phyloP scores from a whole-genome alignment of 2,329 filamentous ascomycete genomes.

The Sarocladiaceae sp. region DNA sequence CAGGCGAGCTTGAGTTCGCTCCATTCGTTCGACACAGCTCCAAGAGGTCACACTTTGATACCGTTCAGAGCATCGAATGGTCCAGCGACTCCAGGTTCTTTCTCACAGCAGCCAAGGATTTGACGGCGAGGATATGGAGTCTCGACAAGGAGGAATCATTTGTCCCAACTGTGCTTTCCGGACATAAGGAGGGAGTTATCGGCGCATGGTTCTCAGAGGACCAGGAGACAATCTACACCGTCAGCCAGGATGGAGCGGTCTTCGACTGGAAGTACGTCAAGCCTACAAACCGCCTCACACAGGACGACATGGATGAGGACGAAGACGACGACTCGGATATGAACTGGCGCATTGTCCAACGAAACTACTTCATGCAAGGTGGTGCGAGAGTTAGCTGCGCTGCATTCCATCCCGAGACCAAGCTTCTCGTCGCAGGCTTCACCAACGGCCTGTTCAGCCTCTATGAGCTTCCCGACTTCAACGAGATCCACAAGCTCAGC shows the following conservation, averaged over 20 bases:
- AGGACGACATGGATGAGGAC: conserved; percentile 55
- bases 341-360: conserved; percentile 87
- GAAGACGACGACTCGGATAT: conserved; percentile 61
- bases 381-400: conserved; percentile 84
- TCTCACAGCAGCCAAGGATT: conserved; percentile 83
- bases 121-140: conserved; percentile 95
- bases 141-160: conserved; percentile 83
- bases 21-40: conserved; percentile 87
- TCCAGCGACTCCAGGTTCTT: conserved; percentile 96
- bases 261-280: conserved; percentile 87
- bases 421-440: conserved; percentile 94
- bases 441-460: conserved; percentile 91
- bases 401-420: conserved; percentile 80
- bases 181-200: conserved; percentile 84
- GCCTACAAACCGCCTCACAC: conserved; percentile 49
- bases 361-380: conserved; percentile 91
- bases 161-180: conserved; percentile 81
- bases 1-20: conserved; percentile 87
- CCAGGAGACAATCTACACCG: conserved; percentile 93
- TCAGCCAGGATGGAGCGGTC: conserved; percentile 95
- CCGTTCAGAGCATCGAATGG: conserved; percentile 85
- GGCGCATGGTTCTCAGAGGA: conserved; percentile 97
- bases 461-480: conserved; percentile 95
- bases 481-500: conserved; percentile 85
- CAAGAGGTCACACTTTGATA: conserved; percentile 85